phyloP scores from a whole-genome alignment of 2,329 filamentous ascomycete genomes.

The Hymenoscyphus albidus region DNA sequence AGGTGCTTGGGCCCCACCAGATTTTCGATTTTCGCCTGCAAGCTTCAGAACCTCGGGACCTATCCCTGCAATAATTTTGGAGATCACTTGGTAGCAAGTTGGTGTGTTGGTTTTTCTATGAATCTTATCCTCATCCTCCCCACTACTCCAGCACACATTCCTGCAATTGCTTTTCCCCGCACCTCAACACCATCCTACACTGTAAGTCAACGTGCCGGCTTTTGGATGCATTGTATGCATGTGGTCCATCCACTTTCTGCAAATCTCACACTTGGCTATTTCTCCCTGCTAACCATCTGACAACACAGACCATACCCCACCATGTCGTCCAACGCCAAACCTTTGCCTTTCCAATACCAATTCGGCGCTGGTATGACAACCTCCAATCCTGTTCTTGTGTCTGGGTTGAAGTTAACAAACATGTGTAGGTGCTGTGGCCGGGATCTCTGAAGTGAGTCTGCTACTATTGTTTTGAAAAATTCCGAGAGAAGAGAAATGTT shows the following conservation, averaged over 20 bases:
- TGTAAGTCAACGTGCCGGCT: too few relatives aligned
- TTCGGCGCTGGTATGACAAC: constrained; percentile 74
- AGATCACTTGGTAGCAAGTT: too few relatives aligned
- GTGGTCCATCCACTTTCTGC: not conserved
- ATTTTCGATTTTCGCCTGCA: too few relatives aligned
- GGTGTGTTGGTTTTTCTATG: too few relatives aligned
- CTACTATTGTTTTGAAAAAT: not conserved
- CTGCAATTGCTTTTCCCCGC: too few relatives aligned
- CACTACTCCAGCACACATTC: too few relatives aligned
- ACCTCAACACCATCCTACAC: too few relatives aligned
- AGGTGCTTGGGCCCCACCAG: too few relatives aligned
- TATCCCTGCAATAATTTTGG: too few relatives aligned
- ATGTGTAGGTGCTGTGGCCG: constrained; percentile 76
- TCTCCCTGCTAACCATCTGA: not conserved
- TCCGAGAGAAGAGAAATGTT: not conserved
- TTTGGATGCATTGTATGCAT: too few relatives aligned
- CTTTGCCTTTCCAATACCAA: constrained; percentile 89
- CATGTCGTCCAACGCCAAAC: constrained; percentile 63
- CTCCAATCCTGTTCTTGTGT: constrained; percentile 22
- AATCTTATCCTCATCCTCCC: too few relatives aligned
- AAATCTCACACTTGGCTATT: not conserved
- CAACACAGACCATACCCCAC: constrained; percentile 25
- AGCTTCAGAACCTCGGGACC: too few relatives aligned
- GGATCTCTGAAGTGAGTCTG: constrained; percentile 84
- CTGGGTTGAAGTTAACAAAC: constrained; percentile 29